Evolutionary conservation across 768 basidiomycete species (phyloP).

Genomic region (Sistotremastrum niveocremeum): DNA sequence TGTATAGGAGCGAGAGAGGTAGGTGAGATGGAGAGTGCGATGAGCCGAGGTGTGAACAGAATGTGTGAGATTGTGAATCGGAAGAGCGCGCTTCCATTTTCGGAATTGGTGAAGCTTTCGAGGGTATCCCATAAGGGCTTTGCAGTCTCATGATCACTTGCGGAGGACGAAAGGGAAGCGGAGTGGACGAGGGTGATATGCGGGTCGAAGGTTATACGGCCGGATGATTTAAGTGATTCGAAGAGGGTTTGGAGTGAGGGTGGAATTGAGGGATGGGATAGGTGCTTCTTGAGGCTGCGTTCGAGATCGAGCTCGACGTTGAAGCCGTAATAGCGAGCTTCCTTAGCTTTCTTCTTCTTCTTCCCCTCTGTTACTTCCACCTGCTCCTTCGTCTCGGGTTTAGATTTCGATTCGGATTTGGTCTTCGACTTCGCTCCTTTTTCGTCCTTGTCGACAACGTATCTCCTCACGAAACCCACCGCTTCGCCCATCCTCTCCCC

Average conservation of each 20-base stretch:
- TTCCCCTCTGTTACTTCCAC: constrained; percentile 18
- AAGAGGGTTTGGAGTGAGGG: constrained; percentile 23
- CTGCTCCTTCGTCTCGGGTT: constrained; percentile 12
- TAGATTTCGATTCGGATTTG: background rate
- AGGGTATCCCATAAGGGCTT: too few relatives aligned
- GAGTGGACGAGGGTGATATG: constrained; percentile 83
- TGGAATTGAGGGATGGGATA: constrained; percentile 22
- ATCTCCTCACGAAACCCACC: constrained; percentile 27
- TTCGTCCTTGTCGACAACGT: constrained; percentile 21
- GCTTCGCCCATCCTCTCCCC: constrained; percentile 44
- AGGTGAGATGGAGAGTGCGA: constrained; percentile 45
- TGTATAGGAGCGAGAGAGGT: too few relatives aligned
- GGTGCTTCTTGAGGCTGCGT: constrained; percentile 27
- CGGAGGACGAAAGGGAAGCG: constrained; percentile 8
- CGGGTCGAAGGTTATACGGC: constrained; percentile 44
- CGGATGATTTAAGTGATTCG: constrained; percentile 24
- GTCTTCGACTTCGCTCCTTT: constrained; percentile 5
- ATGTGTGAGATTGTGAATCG: constrained; percentile 45
- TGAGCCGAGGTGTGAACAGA: constrained; percentile 65
- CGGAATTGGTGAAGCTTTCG: too few relatives aligned
- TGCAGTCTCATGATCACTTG: too few relatives aligned
- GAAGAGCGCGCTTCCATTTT: constrained; percentile 24
- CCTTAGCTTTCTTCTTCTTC: constrained; percentile 18
- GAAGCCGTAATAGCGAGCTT: constrained; percentile 66
- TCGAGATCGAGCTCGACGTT: constrained; percentile 58